phyloP scores from a whole-genome alignment of 805 yeast genomes.

The Kuraishia ogatae region DNA sequence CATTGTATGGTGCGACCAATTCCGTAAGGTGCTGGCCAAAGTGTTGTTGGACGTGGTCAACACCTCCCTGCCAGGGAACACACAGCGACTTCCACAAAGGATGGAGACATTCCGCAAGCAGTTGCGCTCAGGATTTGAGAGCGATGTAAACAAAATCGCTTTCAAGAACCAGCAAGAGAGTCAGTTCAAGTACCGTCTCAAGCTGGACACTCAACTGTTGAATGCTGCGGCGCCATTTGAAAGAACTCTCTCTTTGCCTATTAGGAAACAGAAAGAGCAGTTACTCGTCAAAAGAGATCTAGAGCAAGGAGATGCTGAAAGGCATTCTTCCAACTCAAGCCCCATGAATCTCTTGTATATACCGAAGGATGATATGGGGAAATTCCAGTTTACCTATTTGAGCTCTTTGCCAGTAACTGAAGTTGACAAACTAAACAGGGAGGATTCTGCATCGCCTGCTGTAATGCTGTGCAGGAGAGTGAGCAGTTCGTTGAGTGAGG shows the following conservation, averaged over 20 bases:
- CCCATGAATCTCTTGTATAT: conserved; percentile 24
- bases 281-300: conserved; percentile 7
- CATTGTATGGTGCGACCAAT: conserved; percentile 92
- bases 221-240: conserved; percentile 19
- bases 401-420: conserved; percentile 20
- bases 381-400: conserved; percentile 19
- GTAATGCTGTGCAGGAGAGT: conserved; percentile 19
- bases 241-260: conserved; percentile 19
- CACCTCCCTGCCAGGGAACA: conserved; percentile 32
- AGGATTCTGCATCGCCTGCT: conserved; percentile 13
- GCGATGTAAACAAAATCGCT: conserved; percentile 8
- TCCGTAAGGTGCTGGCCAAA: conserved; percentile 54
- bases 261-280: conserved; percentile 3
- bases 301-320: too few relatives aligned
- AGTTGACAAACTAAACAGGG: conserved; percentile 13
- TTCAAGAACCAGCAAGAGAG: conserved; percentile 9
- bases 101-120: conserved; percentile 44
- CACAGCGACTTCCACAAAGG: conserved; percentile 43
- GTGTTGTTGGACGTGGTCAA: conserved; percentile 56
- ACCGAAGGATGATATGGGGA: conserved; percentile 17
- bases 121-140: conserved; percentile 51
- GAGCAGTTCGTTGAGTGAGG: conserved; percentile 5
- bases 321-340: conserved; percentile 11
- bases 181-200: conserved; percentile 14
- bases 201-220: conserved; percentile 23